phyloP scores from a whole-genome alignment of 1,284 basidiomycete genomes.

The Athelia sp. region DNA sequence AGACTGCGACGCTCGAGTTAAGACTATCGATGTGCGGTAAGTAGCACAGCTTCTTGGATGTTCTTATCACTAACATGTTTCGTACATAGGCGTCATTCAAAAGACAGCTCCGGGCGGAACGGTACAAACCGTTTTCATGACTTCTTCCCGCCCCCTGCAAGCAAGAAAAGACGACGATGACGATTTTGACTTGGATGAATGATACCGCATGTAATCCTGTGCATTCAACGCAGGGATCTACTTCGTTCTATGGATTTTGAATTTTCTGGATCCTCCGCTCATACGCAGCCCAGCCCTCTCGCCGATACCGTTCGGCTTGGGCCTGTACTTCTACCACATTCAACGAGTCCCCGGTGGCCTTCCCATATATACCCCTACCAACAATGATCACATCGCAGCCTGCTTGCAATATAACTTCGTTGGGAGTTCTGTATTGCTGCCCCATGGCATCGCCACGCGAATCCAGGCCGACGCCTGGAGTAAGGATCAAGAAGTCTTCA shows the following conservation, averaged over 20 bases:
- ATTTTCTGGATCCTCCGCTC: conserved; percentile 34
- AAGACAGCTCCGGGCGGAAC: conserved; percentile 30
- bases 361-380: conserved; percentile 91
- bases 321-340: conserved; percentile 54
- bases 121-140: conserved; percentile 35
- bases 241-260: neutral
- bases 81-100: conserved; percentile 42
- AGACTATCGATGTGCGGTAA: conserved; percentile 73
- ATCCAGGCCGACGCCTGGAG: conserved; percentile 91
- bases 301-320: conserved; percentile 81
- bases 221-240: neutral
- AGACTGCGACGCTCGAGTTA: conserved; percentile 79
- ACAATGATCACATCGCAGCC: conserved; percentile 99
- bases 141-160: conserved; percentile 20
- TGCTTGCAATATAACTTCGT: conserved; percentile 75
- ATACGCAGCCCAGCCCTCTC: conserved; percentile 93
- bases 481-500: conserved; percentile 88
- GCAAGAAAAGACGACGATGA: conserved; percentile 46
- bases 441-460: conserved; percentile 84
- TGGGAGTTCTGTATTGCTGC: conserved; percentile 94
- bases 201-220: conserved; percentile 5
- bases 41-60: conserved; percentile 13
- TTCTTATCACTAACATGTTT: neutral
- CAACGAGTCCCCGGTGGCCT: conserved; percentile 45
- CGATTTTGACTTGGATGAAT: conserved; percentile 57